phyloP scores from a whole-genome alignment of 257 asterid genomes.

The Craterostigma plantagineum region DNA sequence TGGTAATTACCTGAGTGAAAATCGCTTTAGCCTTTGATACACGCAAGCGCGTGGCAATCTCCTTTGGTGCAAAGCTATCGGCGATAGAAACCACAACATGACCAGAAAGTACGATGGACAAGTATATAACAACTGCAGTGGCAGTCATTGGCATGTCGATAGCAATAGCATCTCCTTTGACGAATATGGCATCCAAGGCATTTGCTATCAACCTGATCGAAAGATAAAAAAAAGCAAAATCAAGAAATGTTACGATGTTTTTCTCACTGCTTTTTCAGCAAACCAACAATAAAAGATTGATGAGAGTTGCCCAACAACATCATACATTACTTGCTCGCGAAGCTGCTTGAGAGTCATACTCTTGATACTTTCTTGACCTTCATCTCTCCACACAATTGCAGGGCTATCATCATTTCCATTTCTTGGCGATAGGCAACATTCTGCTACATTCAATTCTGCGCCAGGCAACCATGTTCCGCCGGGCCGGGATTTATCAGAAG shows the following conservation, averaged over 20 bases:
- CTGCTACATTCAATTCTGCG: slow-evolving; percentile 65
- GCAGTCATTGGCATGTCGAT: slow-evolving; percentile 94
- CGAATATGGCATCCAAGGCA: slow-evolving; percentile 46
- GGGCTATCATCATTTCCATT: slow-evolving; percentile 38
- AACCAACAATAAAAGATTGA: too few species aligned
- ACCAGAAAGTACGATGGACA: slow-evolving; percentile 76
- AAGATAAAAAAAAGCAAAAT: background rate
- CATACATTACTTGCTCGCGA: slow-evolving; percentile 87
- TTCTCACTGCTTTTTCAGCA: too few species aligned
- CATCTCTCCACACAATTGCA: slow-evolving; percentile 78
- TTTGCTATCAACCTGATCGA: slow-evolving; percentile 75
- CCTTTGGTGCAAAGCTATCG: slow-evolving; percentile 88
- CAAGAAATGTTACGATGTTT: too few species aligned
- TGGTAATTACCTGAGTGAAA: slow-evolving; percentile 58
- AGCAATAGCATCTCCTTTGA: slow-evolving; percentile 79
- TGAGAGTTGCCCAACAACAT: slow-evolving; percentile 4
- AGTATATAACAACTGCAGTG: slow-evolving; percentile 66
- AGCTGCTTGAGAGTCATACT: slow-evolving; percentile 51
- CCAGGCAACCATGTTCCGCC: slow-evolving; percentile 88
- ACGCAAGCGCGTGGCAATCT: slow-evolving; percentile 67
- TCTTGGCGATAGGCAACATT: slow-evolving; percentile 52
- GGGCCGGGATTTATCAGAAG: slow-evolving; percentile 37
- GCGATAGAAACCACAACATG: slow-evolving; percentile 75
- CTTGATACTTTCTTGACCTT: slow-evolving; percentile 27
- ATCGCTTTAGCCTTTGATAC: slow-evolving; percentile 64